These are phyloP conservation scores for Monilinia laxa DNA, from an alignment of 2,329 filamentous ascomycete species.

Conservation along the genomic window DNA sequence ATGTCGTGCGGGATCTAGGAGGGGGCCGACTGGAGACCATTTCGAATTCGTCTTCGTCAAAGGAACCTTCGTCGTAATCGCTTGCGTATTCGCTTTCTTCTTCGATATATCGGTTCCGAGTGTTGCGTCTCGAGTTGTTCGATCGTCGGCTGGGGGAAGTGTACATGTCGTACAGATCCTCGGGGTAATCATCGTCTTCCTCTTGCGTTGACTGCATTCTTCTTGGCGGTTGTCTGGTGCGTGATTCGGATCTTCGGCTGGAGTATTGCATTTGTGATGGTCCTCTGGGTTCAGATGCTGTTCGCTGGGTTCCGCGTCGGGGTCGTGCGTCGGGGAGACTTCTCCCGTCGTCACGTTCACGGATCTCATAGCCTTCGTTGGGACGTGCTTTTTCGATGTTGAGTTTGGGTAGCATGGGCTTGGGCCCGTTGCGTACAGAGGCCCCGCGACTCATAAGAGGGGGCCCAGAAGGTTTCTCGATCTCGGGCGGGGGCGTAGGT, in stretches of 20 bases:
- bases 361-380: slow-evolving; percentile 44
- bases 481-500: slow-evolving; percentile 96
- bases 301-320: slow-evolving; percentile 47
- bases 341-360: slow-evolving; percentile 31
- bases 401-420: slow-evolving; percentile 60
- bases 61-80: slow-evolving; percentile 66
- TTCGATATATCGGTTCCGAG: slow-evolving; percentile 65
- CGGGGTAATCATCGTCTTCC: slow-evolving; percentile 63
- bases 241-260: slow-evolving; percentile 37
- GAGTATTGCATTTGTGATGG: slow-evolving; percentile 42
- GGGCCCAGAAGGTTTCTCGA: slow-evolving; percentile 56
- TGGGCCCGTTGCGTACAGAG: slow-evolving; percentile 62
- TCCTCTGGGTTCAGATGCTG: slow-evolving; percentile 52
- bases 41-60: slow-evolving; percentile 78
- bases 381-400: slow-evolving; percentile 59
- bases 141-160: slow-evolving; percentile 43
- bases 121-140: slow-evolving; percentile 43
- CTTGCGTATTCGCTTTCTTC: slow-evolving; percentile 78
- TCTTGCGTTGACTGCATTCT: slow-evolving; percentile 43
- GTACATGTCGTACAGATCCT: slow-evolving; percentile 65
- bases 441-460: slow-evolving; percentile 51
- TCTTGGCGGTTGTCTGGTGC: slow-evolving; percentile 24
- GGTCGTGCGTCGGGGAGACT: slow-evolving; percentile 41
- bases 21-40: slow-evolving; percentile 60
- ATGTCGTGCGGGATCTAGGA: slow-evolving; percentile 44